These are phyloP conservation scores for Decorospora gaudefroyi DNA, from an alignment of 2,329 filamentous ascomycete genomes.

Conservation along the genomic window DNA sequence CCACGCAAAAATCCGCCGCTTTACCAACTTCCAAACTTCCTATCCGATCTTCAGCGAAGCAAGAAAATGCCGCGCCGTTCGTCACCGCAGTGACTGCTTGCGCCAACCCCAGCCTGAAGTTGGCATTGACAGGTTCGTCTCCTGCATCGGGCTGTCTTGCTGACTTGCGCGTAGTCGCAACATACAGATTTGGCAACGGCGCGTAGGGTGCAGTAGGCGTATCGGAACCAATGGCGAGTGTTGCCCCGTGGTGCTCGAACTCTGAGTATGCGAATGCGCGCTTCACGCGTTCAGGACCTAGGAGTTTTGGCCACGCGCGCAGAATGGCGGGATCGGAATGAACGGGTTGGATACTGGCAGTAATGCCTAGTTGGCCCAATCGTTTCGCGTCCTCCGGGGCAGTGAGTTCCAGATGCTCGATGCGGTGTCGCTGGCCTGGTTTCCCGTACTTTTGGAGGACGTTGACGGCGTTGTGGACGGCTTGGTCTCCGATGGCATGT, in stretches of 20 bases:
- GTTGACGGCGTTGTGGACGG: constrained; percentile 63
- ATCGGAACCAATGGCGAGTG: constrained; percentile 63
- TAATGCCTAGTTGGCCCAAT: constrained; percentile 66
- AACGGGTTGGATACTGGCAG: constrained; percentile 90
- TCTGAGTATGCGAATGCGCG: constrained; percentile 68
- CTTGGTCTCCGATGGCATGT: constrained; percentile 67
- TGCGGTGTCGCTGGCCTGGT: constrained; percentile 60
- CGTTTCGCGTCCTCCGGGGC: constrained; percentile 59
- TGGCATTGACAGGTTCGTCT: constrained; percentile 55
- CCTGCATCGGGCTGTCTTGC: constrained; percentile 54
- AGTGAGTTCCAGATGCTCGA: constrained; percentile 68
- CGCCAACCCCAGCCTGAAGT: constrained; percentile 59
- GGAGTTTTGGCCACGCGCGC: constrained; percentile 62
- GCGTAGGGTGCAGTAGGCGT: constrained; percentile 63
- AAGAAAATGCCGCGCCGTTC: constrained; percentile 61
- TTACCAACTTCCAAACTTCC: constrained; percentile 59
- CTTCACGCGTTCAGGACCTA: constrained; percentile 59
- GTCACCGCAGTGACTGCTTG: constrained; percentile 61
- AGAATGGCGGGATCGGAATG: constrained; percentile 77
- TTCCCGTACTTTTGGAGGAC: constrained; percentile 53
- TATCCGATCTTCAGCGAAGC: constrained; percentile 60
- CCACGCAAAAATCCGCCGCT: constrained; percentile 62
- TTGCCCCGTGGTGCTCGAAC: constrained; percentile 59
- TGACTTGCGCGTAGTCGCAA: constrained; percentile 62
- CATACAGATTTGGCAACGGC: constrained; percentile 62